A percentile compares a stretch with the other conserved stretches of the same genome.
Conservation (phyloP, 1,284 basidiomycete genomes). For the Pulveroboletus sp. region DNA sequence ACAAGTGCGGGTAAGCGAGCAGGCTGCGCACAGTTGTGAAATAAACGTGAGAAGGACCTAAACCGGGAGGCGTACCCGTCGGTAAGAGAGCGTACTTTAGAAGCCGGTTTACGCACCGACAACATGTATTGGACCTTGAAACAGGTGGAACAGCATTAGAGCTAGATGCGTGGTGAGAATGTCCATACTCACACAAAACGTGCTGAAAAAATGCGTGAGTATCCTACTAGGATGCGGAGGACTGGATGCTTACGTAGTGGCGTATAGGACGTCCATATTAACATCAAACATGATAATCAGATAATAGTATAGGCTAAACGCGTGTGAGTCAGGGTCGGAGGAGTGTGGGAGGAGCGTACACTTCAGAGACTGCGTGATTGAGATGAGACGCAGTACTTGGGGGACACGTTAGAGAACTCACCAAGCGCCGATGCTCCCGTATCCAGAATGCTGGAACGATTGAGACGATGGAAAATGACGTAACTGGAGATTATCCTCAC, state of each 20-base stretch:
- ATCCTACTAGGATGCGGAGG: not conserved
- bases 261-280: constrained; percentile 34
- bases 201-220: constrained; percentile 26
- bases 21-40: constrained; percentile 37
- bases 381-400: constrained; percentile 1
- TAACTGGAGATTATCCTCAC: constrained; percentile 26
- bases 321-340: constrained; percentile 9
- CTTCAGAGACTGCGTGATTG: constrained; percentile 36
- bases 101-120: constrained; percentile 30
- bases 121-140: constrained; percentile 38
- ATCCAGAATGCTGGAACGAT: constrained; percentile 22
- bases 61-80: not conserved
- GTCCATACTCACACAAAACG: constrained; percentile 39
- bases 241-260: constrained; percentile 36
- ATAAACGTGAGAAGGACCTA: constrained; percentile 38
- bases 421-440: constrained; percentile 27
- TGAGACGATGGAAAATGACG: not conserved
- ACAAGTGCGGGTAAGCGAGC: not conserved
- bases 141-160: not conserved
- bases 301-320: constrained; percentile 39
- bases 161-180: not conserved
- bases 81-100: not conserved
- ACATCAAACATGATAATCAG: constrained; percentile 40
- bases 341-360: constrained; percentile 28
- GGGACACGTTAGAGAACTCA: constrained; percentile 1